phyloP scores from a whole-genome alignment of 2,329 filamentous ascomycete species.

The Neopestalotiopsis rosae region DNA sequence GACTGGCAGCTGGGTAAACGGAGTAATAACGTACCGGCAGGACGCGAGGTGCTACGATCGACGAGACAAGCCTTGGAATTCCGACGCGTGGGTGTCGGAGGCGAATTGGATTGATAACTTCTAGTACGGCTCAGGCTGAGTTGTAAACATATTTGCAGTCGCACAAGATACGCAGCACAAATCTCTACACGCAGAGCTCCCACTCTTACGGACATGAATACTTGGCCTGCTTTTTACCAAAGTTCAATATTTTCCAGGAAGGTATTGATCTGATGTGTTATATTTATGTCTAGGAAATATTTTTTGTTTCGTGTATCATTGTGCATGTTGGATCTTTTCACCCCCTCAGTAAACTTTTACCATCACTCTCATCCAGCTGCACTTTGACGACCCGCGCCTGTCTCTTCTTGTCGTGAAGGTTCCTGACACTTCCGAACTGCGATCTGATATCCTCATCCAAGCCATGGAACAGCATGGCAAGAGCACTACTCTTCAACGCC shows the following conservation, averaged over 20 bases:
- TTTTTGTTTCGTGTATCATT: too few species aligned
- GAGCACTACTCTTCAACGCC: constrained; percentile 41
- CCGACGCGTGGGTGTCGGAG: neutral
- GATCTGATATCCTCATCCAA: constrained; percentile 35
- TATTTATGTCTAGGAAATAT: too few species aligned
- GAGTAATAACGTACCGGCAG: constrained; percentile 28
- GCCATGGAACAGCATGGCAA: constrained; percentile 42
- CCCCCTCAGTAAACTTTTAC: constrained; percentile 18
- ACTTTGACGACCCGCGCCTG: constrained; percentile 33
- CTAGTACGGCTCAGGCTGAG: too few species aligned
- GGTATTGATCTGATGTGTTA: too few species aligned
- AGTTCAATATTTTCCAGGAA: too few species aligned
- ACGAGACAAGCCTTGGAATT: neutral
- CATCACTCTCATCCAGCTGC: constrained; percentile 30
- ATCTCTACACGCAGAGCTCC: too few species aligned
- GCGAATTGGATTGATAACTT: neutral
- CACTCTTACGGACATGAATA: too few species aligned
- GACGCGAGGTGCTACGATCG: neutral
- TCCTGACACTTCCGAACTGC: constrained; percentile 26
- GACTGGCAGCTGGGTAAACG: constrained; percentile 27
- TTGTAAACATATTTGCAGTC: too few species aligned
- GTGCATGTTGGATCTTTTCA: neutral
- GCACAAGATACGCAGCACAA: too few species aligned
- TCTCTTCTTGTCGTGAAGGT: constrained; percentile 29
- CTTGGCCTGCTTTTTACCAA: too few species aligned